Base-by-base conservation (phyloP, 441 rosid species). In the Pelargonium cotyledonis region DNA sequence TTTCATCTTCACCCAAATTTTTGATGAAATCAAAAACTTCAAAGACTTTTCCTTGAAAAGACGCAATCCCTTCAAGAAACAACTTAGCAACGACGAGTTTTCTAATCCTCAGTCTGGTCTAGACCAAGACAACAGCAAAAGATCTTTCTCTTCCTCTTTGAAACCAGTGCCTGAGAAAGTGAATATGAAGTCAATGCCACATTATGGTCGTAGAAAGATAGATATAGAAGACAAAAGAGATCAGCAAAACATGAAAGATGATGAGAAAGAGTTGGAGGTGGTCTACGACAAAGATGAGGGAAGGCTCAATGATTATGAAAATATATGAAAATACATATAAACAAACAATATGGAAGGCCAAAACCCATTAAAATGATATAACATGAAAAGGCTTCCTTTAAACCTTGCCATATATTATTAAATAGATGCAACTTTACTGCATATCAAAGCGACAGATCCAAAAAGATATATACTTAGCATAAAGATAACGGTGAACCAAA, bases 41-140 rank as follows among this genome's bases (percentile, higher is more conserved):
- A 57, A 26, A 57, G 62, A 26, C 8, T 57, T 11, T 29, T 18
- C 15, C 21, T 26, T 26, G 31, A 57, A 10, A 57, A 18, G 29
- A 9, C 62, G 18, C 19, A 6, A 16, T 5, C 73, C 68, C 65
- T 85, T 91, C 4, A 80, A 75, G 73, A 83, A 88, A 65, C 70
- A 79, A 68, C 92, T 90, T 9, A 65, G 70, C 35, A 77, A 82
- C 23, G 80, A 73, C 51, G 76, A 53, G 23, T 66, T 57, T 15
- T 65, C 71, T 12, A 29, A 46, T 11, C 51, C 63, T 8, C 16
- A 21, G 15, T 63, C 76, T 47, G 41, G 5, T 2, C 71, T 15
- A 5, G 63, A 26, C 47, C 35, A 47, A 8, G 65, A 72, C 77
- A 70, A 71, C 18, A 29, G 12, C 65, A 78, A 19, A 55, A 72